Evolutionary conservation across 169 alveolate species (phyloP).

Genomic region (Plasmodium gallinaceum): DNA sequence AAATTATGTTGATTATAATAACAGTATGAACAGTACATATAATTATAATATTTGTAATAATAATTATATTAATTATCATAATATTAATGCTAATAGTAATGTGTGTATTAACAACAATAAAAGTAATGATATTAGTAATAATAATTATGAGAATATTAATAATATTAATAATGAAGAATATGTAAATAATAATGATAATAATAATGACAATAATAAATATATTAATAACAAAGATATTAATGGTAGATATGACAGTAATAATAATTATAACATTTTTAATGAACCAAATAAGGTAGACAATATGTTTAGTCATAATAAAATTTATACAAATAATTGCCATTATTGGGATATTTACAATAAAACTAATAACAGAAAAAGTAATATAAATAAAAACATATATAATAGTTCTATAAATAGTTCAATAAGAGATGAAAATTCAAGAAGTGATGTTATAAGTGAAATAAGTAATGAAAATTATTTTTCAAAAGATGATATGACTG

Average conservation of each 20-base stretch:
- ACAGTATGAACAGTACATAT: not conserved
- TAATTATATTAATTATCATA: not conserved
- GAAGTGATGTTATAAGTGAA: slow-evolving; percentile 22
- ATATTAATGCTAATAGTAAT: not conserved
- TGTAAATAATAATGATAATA: not conserved
- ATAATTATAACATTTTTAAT: slow-evolving; percentile 1
- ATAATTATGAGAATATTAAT: not conserved
- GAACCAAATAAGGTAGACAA: not conserved
- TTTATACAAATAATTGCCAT: not conserved
- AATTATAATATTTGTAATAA: not conserved
- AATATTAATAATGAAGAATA: not conserved
- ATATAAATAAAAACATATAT: not conserved
- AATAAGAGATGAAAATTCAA: not conserved
- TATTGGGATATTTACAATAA: too few relatives aligned
- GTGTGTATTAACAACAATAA: not conserved
- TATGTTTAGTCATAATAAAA: not conserved
- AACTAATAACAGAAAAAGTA: not conserved
- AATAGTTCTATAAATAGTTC: not conserved
- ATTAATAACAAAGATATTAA: not conserved
- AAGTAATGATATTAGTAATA: not conserved
- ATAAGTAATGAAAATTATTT: slow-evolving; percentile 2
- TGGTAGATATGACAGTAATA: not conserved
- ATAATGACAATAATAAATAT: too few relatives aligned
- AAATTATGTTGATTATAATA: not conserved
- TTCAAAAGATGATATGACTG: not conserved